Evolutionary conservation across 2,329 filamentous ascomycete genomes (phyloP), one percentile per base, ranked within the genome.

Genomic region (Dactylellina drechsleri): DNA sequence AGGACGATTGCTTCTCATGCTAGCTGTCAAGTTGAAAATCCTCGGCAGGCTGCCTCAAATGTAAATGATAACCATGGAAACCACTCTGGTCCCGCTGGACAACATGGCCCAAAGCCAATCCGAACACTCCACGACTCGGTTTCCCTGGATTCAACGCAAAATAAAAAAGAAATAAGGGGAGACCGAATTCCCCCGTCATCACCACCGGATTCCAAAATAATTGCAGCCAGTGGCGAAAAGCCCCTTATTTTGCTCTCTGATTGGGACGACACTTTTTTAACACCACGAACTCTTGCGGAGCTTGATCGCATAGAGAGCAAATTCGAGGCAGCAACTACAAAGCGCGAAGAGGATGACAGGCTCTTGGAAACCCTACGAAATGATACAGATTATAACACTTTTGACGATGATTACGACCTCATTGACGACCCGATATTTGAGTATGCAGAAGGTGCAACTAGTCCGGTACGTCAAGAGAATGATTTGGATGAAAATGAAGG

Each of bases 331-430:
- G 58, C 43, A 6, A 45, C 52, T 13, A 47, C 53, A 4, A 65
- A 26, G 36, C 56, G 26, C n/a, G 71, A 75, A 56, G 71, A 75
- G 45, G 52, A 68, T 41, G 71, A 75, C 20, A 64, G 64, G 36
- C 47, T 67, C 20, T 23, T 68, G 3, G 59, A 68, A 43, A 68
- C 41, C 1, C 18, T 68, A 23, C 53, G 71, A 47, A 52, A 65
- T 20, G 57, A 75, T 50, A 75, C 71, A 5, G 71, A 75, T 65
- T 68, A 75, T 59, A 75, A 75, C 36, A 64, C 67, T 20, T 64
- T 68, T 65, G 71, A 75, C 28, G 71, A 75, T 45, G 58, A 75
- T 75, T 75, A 75, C 50, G 64, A 75, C 53, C 50, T 75, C 5
- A 52, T 60, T 15, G 71, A 68, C 28, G 64, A 68, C 16, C 58